Percentiles rank a stretch among this genome's conserved stretches.
Conservation (phyloP, 2,329 filamentous ascomycete genomes). For the Alternaria brassicicola region DNA sequence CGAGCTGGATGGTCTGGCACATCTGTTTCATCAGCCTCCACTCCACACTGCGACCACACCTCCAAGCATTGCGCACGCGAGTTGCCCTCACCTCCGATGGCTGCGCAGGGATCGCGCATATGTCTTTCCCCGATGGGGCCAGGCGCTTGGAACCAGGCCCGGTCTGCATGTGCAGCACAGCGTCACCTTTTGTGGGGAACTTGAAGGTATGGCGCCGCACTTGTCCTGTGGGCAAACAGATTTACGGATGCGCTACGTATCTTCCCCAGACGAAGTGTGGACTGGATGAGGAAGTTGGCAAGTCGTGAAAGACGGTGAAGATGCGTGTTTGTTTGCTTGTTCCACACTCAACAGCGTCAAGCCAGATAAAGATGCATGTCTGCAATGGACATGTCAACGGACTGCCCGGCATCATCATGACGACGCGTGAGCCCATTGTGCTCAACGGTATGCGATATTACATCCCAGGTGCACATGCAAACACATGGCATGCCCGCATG, state of each 20-base stretch:
- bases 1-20: slow-evolving; percentile 23
- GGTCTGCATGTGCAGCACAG: slow-evolving; percentile 30
- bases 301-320: slow-evolving; percentile 24
- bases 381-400: slow-evolving; percentile 3
- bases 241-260: slow-evolving; percentile 38
- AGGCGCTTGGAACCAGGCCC: slow-evolving; percentile 28
- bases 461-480: slow-evolving; percentile 18
- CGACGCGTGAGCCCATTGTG: slow-evolving; percentile 24
- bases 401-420: slow-evolving; percentile 16
- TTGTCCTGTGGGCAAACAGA: slow-evolving; percentile 28
- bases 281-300: slow-evolving; percentile 30
- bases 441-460: slow-evolving; percentile 7
- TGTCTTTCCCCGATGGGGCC: slow-evolving; percentile 26
- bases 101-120: slow-evolving; percentile 31
- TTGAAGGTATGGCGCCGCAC: slow-evolving; percentile 31
- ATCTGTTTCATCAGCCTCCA: slow-evolving; percentile 35
- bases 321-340: slow-evolving; percentile 29
- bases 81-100: slow-evolving; percentile 32
- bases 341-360: slow-evolving; percentile 8
- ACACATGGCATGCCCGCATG: slow-evolving; percentile 9
- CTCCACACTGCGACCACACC: slow-evolving; percentile 13
- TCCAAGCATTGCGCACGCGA: slow-evolving; percentile 42
- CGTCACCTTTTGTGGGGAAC: slow-evolving; percentile 47
- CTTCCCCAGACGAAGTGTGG: slow-evolving; percentile 34
- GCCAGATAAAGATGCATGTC: too few species aligned